A percentile compares a stretch with the other conserved stretches of the same genome.
phyloP scores from a whole-genome alignment of 2,329 filamentous ascomycete species.

The Pseudocercospora fuligena region DNA sequence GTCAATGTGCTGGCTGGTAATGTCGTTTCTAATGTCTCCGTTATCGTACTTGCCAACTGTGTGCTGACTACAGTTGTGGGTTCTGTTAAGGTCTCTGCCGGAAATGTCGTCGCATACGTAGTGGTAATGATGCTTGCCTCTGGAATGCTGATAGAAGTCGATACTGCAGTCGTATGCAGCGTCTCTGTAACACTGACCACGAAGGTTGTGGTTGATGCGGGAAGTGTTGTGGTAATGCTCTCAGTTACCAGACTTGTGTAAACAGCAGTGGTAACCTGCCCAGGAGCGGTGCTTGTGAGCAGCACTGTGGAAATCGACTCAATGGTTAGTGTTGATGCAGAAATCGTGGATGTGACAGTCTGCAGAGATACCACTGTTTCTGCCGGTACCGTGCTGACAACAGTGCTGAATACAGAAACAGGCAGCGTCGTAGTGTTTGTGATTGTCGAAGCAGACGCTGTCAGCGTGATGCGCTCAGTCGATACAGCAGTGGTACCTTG shows the following conservation, averaged over 20 bases:
- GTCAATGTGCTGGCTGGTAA: not conserved
- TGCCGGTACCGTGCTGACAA: not conserved
- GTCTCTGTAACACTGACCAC: not conserved
- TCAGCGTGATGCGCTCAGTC: not conserved
- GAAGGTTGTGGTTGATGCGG: not conserved
- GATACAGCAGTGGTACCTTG: not conserved
- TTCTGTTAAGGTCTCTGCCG: not conserved
- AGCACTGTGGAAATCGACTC: not conserved
- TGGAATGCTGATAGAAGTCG: not conserved
- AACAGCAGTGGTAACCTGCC: not conserved
- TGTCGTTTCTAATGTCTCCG: not conserved
- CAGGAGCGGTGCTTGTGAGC: not conserved
- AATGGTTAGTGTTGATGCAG: not conserved
- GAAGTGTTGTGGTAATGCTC: slow-evolving; percentile 1
- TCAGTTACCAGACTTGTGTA: not conserved
- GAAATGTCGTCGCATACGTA: not conserved
- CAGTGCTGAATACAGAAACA: not conserved
- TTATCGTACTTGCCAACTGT: not conserved
- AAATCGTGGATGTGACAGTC: not conserved
- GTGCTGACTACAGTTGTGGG: not conserved
- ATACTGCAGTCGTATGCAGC: not conserved
- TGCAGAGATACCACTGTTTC: not conserved
- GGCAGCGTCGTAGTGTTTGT: not conserved
- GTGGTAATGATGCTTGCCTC: not conserved
- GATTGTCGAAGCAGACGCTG: not conserved